phyloP scores from a whole-genome alignment of 139 green algal species.

The Marvania coccoides region DNA sequence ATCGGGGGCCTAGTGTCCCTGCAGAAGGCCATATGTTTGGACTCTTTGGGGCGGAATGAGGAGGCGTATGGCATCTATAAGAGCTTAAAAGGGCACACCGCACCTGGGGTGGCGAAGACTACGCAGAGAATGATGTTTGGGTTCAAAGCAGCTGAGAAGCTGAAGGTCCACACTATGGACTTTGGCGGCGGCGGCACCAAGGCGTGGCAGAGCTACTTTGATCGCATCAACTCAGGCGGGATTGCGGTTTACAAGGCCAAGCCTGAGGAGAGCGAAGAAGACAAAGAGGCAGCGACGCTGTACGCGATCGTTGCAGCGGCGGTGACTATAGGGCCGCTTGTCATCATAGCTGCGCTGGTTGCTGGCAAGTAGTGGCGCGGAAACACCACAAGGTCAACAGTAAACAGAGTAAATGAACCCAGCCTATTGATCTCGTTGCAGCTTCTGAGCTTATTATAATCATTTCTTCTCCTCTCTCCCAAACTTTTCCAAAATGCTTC shows the following conservation, averaged over 20 bases:
- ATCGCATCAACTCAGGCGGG: neutral
- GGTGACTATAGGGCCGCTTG: slow-evolving; percentile 16
- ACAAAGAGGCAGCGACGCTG: neutral
- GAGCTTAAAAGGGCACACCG: slow-evolving; percentile 39
- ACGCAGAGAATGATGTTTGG: slow-evolving; percentile 73
- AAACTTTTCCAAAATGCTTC: no score
- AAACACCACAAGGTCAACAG: no score
- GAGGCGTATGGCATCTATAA: slow-evolving; percentile 64
- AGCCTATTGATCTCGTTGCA: no score
- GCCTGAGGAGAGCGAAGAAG: slow-evolving; percentile 7
- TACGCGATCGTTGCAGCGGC: slow-evolving; percentile 8
- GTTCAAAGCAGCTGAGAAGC: slow-evolving; percentile 52
- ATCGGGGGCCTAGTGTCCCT: slow-evolving; percentile 62
- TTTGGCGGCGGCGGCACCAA: neutral
- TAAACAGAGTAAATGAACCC: no score
- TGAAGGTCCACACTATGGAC: slow-evolving; percentile 42
- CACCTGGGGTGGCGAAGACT: slow-evolving; percentile 41
- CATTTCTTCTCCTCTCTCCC: no score
- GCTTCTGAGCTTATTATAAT: no score
- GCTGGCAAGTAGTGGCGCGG: slow-evolving; percentile 14
- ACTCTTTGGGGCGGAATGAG: slow-evolving; percentile 55
- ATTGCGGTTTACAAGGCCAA: slow-evolving; percentile 5
- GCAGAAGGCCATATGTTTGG: slow-evolving; percentile 74
- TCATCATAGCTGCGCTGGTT: slow-evolving; percentile 3
- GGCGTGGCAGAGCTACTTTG: slow-evolving; percentile 32